These are phyloP conservation scores for Salix purpurea DNA, from an alignment of 345 rosid species.

Conservation along the genomic window DNA sequence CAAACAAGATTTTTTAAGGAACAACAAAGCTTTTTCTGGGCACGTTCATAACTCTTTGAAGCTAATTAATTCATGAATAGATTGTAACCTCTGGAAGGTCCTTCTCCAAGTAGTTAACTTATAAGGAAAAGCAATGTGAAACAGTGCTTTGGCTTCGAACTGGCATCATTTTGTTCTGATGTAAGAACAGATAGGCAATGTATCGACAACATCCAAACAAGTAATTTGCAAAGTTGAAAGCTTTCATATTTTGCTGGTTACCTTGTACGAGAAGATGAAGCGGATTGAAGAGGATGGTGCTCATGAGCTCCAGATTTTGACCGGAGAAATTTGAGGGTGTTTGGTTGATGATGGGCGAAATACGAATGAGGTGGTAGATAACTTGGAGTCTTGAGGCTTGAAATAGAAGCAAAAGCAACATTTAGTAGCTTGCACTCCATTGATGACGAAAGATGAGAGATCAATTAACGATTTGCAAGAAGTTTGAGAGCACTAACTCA, in stretches of 20 bases:
- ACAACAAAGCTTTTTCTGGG: neutral
- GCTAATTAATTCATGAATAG: neutral
- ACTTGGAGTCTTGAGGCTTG: neutral
- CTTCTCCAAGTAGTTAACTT: neutral
- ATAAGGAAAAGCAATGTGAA: too few species aligned
- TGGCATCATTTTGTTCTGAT: neutral
- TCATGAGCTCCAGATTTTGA: neutral
- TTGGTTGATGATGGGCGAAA: neutral
- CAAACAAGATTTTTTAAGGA: neutral
- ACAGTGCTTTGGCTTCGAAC: neutral
- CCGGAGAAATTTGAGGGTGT: neutral
- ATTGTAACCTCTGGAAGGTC: neutral
- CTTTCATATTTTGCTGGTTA: neutral
- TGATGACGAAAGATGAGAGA: neutral
- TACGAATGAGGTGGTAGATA: neutral
- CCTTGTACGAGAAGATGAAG: neutral
- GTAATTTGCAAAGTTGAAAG: neutral
- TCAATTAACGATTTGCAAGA: neutral
- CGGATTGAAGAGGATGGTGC: neutral
- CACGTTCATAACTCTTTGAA: neutral
- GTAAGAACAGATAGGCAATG: neutral
- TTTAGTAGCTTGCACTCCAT: neutral
- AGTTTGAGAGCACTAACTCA: neutral
- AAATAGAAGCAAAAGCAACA: neutral
- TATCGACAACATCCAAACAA: neutral